Percentiles rank a stretch among this genome's conserved stretches.
These are phyloP conservation scores for Ilyonectria destructans DNA, from an alignment of 2,329 filamentous ascomycete species.

Conservation along the genomic window DNA sequence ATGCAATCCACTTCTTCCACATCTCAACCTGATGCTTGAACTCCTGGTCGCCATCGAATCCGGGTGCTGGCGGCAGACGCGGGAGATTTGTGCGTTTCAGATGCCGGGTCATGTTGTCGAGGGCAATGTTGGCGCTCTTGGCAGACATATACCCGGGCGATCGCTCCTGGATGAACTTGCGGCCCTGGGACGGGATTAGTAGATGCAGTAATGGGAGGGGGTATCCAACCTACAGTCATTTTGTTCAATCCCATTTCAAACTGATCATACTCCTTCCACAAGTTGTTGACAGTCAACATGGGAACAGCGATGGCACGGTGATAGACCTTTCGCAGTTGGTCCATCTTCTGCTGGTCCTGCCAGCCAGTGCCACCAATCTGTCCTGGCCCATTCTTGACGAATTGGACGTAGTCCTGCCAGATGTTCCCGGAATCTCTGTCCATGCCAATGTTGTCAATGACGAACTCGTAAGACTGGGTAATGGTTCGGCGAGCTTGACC, in stretches of 20 bases:
- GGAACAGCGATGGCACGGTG: conserved; percentile 92
- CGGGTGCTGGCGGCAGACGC: conserved; percentile 84
- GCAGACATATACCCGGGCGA: conserved; percentile 97
- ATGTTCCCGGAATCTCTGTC: conserved; percentile 92
- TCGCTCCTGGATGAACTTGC: conserved; percentile 94
- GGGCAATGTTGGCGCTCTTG: conserved; percentile 87
- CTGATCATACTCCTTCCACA: conserved; percentile 98
- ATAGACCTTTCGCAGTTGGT: conserved; percentile 91
- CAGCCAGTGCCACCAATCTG: conserved; percentile 88
- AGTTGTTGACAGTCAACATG: conserved; percentile 83
- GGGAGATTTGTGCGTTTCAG: conserved; percentile 86
- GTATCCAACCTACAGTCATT: conserved; percentile 76
- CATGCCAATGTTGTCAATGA: conserved; percentile 89
- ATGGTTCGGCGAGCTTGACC: conserved; percentile 86
- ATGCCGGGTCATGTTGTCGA: conserved; percentile 89
- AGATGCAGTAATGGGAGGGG: conserved; percentile 29
- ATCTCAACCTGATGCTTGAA: conserved; percentile 87
- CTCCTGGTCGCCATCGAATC: conserved; percentile 89
- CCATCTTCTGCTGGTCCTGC: conserved; percentile 99
- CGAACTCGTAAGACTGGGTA: conserved; percentile 91
- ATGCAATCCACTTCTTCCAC: conserved; percentile 95
- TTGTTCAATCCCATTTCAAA: conserved; percentile 97
- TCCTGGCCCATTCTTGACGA: conserved; percentile 90
- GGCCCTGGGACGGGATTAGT: conserved; percentile 72
- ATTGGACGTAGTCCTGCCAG: conserved; percentile 96